These are phyloP conservation scores for Globisporangium mamillatum DNA, from an alignment of 352 stramenopile species.

Conservation along the genomic window DNA sequence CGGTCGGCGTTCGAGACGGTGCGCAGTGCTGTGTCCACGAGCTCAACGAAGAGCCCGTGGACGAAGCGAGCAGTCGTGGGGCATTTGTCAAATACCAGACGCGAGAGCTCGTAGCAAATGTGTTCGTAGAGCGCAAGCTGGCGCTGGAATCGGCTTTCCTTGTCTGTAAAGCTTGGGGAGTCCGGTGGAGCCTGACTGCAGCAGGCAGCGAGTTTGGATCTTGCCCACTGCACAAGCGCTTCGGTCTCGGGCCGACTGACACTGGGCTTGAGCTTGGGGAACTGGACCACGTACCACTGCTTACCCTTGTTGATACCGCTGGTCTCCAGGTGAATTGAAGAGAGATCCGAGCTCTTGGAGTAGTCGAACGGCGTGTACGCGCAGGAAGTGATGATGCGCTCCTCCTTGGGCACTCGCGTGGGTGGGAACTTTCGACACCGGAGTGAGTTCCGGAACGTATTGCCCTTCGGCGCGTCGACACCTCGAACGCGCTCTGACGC, in stretches of 20 bases:
- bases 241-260: constrained; percentile 27
- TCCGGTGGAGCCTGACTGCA: background rate
- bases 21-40: constrained; percentile 25
- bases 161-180: background rate
- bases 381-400: constrained; percentile 27
- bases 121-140: constrained; percentile 30
- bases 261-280: constrained; percentile 34
- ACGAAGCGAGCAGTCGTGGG: constrained; percentile 52
- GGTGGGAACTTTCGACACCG: constrained; percentile 39
- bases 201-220: constrained; percentile 11
- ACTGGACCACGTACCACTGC: constrained; percentile 40
- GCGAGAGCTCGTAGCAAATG: constrained; percentile 42
- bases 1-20: constrained; percentile 33
- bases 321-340: constrained; percentile 20
- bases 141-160: constrained; percentile 17
- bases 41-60: constrained; percentile 42
- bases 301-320: constrained; percentile 16
- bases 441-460: constrained; percentile 37
- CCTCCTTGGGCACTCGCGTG: constrained; percentile 28
- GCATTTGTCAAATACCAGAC: constrained; percentile 56
- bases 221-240: constrained; percentile 34
- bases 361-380: constrained; percentile 38
- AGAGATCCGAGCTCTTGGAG: constrained; percentile 17
- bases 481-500: background rate
- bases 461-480: constrained; percentile 7